These are phyloP conservation scores for Trichophyton schoenleinii DNA, from an alignment of 2,329 filamentous ascomycete genomes.

Conservation along the genomic window DNA sequence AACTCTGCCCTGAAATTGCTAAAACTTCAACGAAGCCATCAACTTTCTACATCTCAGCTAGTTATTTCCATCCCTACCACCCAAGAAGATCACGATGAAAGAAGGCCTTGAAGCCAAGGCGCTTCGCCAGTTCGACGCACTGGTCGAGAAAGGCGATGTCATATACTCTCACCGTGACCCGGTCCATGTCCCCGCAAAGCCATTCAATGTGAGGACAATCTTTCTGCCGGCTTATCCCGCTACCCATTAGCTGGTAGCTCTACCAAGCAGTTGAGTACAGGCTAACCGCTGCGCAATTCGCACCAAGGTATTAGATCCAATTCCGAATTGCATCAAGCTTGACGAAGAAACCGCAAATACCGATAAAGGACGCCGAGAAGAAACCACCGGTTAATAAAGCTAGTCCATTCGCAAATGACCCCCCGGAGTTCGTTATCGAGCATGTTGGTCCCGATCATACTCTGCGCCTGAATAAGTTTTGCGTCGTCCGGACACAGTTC, in stretches of 20 bases:
- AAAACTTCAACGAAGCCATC: neutral
- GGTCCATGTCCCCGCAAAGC: constrained; percentile 11
- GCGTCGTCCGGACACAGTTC: constrained; percentile 14
- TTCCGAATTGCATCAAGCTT: constrained; percentile 13
- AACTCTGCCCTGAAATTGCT: neutral
- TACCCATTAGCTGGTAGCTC: neutral
- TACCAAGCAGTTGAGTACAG: neutral
- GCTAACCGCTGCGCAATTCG: neutral
- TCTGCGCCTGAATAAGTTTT: constrained; percentile 17
- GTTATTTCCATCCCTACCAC: neutral
- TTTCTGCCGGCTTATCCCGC: neutral
- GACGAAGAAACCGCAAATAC: constrained; percentile 13
- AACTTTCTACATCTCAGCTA: neutral
- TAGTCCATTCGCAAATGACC: constrained; percentile 12
- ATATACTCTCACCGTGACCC: constrained; percentile 12
- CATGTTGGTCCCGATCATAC: constrained; percentile 13
- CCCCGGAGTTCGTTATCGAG: constrained; percentile 14
- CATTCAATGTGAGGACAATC: constrained; percentile 14
- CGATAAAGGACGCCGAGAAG: constrained; percentile 10
- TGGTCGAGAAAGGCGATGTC: constrained; percentile 13
- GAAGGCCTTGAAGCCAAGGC: constrained; percentile 11
- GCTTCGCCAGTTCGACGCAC: constrained; percentile 15
- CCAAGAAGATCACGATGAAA: constrained; percentile 2
- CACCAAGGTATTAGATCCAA: constrained; percentile 12
- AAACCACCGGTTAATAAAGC: constrained; percentile 5